Conservation (phyloP, 2,329 filamentous ascomycete genomes). For the Penicillium brasilianum region DNA sequence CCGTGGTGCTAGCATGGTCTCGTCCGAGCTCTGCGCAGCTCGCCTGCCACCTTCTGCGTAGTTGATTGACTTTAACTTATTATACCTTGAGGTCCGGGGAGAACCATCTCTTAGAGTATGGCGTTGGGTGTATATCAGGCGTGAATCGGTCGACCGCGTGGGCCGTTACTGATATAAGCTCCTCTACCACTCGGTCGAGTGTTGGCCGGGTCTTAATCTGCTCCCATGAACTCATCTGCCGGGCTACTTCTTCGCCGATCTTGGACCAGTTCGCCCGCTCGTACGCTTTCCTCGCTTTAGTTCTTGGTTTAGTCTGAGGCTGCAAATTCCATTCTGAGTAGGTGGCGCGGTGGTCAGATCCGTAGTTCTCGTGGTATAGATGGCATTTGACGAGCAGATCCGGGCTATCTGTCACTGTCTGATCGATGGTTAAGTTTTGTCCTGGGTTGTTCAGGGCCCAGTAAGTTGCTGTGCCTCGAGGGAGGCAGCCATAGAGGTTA, state of each 20-base stretch:
- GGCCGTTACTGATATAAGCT: slow-evolving; percentile 10
- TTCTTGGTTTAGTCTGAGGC: background rate
- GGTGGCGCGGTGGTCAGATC: slow-evolving; percentile 28
- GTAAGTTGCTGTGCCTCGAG: slow-evolving; percentile 15
- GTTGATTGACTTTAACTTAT: slow-evolving; percentile 9
- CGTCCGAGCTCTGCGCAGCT: slow-evolving; percentile 20
- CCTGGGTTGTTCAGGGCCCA: slow-evolving; percentile 18
- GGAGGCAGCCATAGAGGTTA: slow-evolving; percentile 14
- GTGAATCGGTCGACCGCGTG: slow-evolving; percentile 22
- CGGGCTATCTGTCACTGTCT: slow-evolving; percentile 21
- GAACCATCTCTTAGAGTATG: slow-evolving; percentile 31
- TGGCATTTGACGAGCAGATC: slow-evolving; percentile 27
- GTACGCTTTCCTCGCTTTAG: slow-evolving; percentile 21
- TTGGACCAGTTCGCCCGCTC: slow-evolving; percentile 20
- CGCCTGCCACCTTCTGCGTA: slow-evolving; percentile 24
- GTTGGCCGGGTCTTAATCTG: slow-evolving; percentile 11
- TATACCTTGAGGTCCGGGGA: slow-evolving; percentile 26
- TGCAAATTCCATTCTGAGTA: slow-evolving; percentile 29
- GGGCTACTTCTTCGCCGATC: slow-evolving; percentile 5
- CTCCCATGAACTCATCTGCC: slow-evolving; percentile 8
- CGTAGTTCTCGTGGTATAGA: slow-evolving; percentile 33
- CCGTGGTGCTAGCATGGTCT: background rate
- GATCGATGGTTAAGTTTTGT: slow-evolving; percentile 17
- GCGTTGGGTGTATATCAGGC: slow-evolving; percentile 16
- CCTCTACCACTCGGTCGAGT: slow-evolving; percentile 12